Evolutionary conservation across 495 filamentous ascomycete genomes (phyloP).

Genomic region (Pseudotulostoma volvatum): DNA sequence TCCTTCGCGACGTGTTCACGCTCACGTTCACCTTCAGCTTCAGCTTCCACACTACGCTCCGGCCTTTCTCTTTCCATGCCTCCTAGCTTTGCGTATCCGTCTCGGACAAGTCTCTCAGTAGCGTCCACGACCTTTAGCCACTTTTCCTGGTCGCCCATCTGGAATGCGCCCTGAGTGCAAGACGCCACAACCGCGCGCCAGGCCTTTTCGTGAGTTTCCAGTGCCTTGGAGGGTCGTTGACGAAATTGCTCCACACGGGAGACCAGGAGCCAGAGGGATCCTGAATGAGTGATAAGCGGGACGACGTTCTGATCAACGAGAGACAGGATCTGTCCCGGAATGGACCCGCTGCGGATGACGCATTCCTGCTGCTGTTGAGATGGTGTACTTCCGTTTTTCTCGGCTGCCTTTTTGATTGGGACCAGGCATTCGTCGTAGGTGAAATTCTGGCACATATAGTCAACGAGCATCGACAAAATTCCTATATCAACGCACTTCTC

Average conservation of each 20-base stretch:
- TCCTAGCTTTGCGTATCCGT: constrained; percentile 33
- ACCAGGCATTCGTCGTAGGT: constrained; percentile 25
- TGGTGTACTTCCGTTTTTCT: constrained; percentile 5
- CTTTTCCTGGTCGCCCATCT: constrained; percentile 31
- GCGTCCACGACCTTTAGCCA: constrained; percentile 33
- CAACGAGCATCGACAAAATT: constrained; percentile 52
- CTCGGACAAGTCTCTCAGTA: constrained; percentile 30
- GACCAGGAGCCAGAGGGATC: constrained; percentile 58
- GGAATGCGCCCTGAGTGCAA: constrained; percentile 30
- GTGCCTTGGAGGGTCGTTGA: constrained; percentile 45
- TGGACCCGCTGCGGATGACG: constrained; percentile 27
- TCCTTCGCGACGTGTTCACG: constrained; percentile 30
- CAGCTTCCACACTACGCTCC: constrained; percentile 3
- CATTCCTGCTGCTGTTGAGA: constrained; percentile 5
- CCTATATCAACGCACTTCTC: constrained; percentile 65
- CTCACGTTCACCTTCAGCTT: constrained; percentile 9
- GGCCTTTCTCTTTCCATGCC: constrained; percentile 24
- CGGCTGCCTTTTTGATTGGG: not conserved
- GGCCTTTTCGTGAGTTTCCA: constrained; percentile 74
- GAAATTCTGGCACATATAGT: constrained; percentile 44
- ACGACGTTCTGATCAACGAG: constrained; percentile 55
- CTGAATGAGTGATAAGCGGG: constrained; percentile 68
- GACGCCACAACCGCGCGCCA: constrained; percentile 54
- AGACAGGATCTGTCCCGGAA: constrained; percentile 43
- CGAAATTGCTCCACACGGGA: constrained; percentile 55